Evolutionary conservation across 805 yeast species (phyloP).

Genomic region (Starmerella etchellsii): DNA sequence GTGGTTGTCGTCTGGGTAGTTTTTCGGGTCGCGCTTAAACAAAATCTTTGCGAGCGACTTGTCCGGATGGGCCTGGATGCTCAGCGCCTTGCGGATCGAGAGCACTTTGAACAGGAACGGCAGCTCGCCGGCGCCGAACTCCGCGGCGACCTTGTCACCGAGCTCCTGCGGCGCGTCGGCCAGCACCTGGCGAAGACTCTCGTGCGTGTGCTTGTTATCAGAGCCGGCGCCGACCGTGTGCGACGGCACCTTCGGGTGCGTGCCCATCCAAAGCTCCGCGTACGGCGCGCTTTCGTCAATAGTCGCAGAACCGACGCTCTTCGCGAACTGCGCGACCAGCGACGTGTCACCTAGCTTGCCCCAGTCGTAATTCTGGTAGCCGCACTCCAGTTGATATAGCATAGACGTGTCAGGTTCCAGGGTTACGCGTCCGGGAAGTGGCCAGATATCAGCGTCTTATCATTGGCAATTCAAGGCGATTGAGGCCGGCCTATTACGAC

Average conservation of each 20-base stretch:
- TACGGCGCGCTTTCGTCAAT: slow-evolving; percentile 73
- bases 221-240: slow-evolving; percentile 38
- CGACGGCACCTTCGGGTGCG: slow-evolving; percentile 88
- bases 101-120: slow-evolving; percentile 92
- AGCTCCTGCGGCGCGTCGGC: slow-evolving; percentile 47
- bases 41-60: slow-evolving; percentile 65
- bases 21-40: slow-evolving; percentile 72
- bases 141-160: slow-evolving; percentile 43
- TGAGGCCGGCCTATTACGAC: too few relatives aligned
- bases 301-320: slow-evolving; percentile 45
- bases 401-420: slow-evolving; percentile 3
- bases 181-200: slow-evolving; percentile 55
- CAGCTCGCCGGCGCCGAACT: slow-evolving; percentile 63
- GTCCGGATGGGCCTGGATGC: slow-evolving; percentile 97
- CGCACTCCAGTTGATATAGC: slow-evolving; percentile 28
- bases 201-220: slow-evolving; percentile 8
- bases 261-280: slow-evolving; percentile 99
- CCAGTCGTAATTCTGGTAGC: slow-evolving; percentile 73
- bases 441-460: too few relatives aligned
- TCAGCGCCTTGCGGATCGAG: slow-evolving; percentile 81
- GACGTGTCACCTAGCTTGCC: slow-evolving; percentile 74
- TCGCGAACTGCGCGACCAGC: slow-evolving; percentile 77
- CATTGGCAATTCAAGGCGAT: too few relatives aligned
- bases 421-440: not conserved
- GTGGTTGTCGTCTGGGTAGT: slow-evolving; percentile 96